A percentile compares a stretch with the other conserved stretches of the same genome.
Evolutionary conservation across 805 yeast species (phyloP).

Genomic region (Schizosaccharomyces octosporus): DNA sequence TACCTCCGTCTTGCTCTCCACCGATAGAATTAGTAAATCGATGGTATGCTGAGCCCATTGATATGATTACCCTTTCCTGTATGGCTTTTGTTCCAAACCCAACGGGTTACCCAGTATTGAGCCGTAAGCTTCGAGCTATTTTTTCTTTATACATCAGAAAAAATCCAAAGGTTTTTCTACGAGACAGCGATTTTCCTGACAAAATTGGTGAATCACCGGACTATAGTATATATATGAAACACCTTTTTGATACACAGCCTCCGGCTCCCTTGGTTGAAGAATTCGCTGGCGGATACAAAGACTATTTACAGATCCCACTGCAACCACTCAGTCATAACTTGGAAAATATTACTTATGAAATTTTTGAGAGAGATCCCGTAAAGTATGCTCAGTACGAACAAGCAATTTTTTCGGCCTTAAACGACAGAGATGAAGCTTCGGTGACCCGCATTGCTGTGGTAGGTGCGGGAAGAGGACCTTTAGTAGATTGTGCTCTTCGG

Average conservation of each 20-base stretch:
- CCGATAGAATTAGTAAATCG: conserved; percentile 28
- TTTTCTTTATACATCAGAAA: conserved; percentile 12
- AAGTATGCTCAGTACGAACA: conserved; percentile 46
- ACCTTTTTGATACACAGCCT: conserved; percentile 15
- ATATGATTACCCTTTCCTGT: conserved; percentile 29
- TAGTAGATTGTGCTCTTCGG: conserved; percentile 29
- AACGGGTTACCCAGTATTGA: conserved; percentile 38
- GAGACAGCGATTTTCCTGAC: conserved; percentile 7
- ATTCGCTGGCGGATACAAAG: conserved; percentile 18
- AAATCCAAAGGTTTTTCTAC: conserved; percentile 4
- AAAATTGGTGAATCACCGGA: conserved; percentile 9
- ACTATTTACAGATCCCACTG: conserved; percentile 33
- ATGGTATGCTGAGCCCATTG: conserved; percentile 48
- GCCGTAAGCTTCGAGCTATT: conserved; percentile 29
- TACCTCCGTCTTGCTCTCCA: conserved; percentile 31
- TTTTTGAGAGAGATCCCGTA: conserved; percentile 43
- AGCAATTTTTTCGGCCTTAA: conserved; percentile 36
- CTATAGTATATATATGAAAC: conserved; percentile 19
- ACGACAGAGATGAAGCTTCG: conserved; percentile 2
- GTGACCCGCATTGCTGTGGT: conserved; percentile 25
- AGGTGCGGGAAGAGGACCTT: conserved; percentile 79
- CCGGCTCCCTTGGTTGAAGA: conserved; percentile 14
- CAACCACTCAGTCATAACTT: conserved; percentile 44
- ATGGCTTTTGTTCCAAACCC: conserved; percentile 33
- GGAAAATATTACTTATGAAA: conserved; percentile 33